These are phyloP conservation scores for Vitis hybrid DNA, from an alignment of 177 flowering plant genomes.

Conservation along the genomic window DNA sequence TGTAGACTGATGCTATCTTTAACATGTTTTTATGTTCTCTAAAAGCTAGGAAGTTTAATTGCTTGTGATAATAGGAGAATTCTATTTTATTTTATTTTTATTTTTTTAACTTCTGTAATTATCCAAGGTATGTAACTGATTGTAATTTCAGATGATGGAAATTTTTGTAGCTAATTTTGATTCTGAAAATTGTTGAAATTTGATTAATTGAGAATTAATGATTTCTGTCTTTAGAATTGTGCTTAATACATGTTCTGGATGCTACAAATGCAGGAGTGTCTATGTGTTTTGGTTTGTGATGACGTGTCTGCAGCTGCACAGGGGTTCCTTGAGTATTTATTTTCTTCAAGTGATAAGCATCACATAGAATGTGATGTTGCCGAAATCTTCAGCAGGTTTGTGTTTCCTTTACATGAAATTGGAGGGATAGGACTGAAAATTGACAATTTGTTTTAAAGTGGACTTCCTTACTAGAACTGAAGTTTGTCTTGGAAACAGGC, in stretches of 20 bases:
- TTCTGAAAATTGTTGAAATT: not conserved
- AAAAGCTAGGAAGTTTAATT: too few relatives aligned
- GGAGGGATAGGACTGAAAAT: not conserved
- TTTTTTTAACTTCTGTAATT: too few relatives aligned
- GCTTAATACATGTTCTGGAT: constrained; percentile 1
- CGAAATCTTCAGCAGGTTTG: constrained; percentile 72
- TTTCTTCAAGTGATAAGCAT: constrained; percentile 35
- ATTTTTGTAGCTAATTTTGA: not conserved
- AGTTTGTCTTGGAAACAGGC: constrained; percentile 44
- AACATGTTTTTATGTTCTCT: too few relatives aligned
- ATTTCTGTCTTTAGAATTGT: not conserved
- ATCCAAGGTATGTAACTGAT: too few relatives aligned
- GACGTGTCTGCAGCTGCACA: constrained; percentile 74
- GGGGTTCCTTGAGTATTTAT: constrained; percentile 55
- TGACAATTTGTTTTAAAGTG: not conserved
- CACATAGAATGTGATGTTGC: constrained; percentile 50
- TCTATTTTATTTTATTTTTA: too few relatives aligned
- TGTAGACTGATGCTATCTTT: too few relatives aligned
- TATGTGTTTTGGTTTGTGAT: constrained; percentile 79
- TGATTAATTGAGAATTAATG: not conserved
- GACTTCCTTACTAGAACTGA: constrained; percentile 6
- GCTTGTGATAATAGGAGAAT: too few relatives aligned
- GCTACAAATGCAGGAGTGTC: constrained; percentile 67
- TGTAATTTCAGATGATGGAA: not conserved
- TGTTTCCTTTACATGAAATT: not conserved